Evolutionary conservation across 345 rosid genomes (phyloP).

Genomic region (Luvunga scandens): DNA sequence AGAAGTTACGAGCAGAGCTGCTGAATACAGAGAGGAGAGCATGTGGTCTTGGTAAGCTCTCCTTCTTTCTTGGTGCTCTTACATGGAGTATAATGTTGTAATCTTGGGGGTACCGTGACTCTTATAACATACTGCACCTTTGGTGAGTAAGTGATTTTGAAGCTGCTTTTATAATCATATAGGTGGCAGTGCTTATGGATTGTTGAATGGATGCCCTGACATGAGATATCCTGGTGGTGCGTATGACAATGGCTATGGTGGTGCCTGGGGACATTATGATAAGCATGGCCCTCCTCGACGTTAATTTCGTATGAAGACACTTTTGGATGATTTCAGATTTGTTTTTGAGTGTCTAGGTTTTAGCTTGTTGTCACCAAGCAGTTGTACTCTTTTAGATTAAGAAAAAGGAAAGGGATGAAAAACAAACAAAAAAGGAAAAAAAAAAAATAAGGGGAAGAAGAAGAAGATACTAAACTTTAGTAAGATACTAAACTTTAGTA

Average conservation of each 20-base stretch:
- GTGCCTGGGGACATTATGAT: constrained; percentile 18
- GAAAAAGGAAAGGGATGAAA: not conserved
- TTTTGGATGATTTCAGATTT: not conserved
- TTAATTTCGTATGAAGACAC: not conserved
- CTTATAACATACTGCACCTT: not conserved
- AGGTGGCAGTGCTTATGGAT: constrained; percentile 18
- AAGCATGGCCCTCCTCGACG: not conserved
- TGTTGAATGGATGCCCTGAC: constrained; percentile 23
- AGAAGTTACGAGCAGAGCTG: constrained; percentile 24
- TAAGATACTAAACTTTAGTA: not conserved
- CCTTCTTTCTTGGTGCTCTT: not conserved
- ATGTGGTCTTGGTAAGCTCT: constrained; percentile 17
- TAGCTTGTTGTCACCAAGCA: constrained; percentile 2
- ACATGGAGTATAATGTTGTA: not conserved
- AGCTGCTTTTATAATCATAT: constrained; percentile 1
- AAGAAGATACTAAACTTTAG: too few relatives aligned
- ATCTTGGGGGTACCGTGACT: not conserved
- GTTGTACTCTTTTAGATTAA: not conserved
- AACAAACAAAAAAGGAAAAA: too few relatives aligned
- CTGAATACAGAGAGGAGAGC: constrained; percentile 16
- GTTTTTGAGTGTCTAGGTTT: not conserved
- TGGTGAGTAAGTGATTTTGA: not conserved
- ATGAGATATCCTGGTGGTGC: constrained; percentile 10
- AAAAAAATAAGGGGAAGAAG: not conserved
- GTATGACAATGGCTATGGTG: constrained; percentile 19